Conservation (phyloP, 768 basidiomycete species). For the Agaricus sinodeliciosus region DNA sequence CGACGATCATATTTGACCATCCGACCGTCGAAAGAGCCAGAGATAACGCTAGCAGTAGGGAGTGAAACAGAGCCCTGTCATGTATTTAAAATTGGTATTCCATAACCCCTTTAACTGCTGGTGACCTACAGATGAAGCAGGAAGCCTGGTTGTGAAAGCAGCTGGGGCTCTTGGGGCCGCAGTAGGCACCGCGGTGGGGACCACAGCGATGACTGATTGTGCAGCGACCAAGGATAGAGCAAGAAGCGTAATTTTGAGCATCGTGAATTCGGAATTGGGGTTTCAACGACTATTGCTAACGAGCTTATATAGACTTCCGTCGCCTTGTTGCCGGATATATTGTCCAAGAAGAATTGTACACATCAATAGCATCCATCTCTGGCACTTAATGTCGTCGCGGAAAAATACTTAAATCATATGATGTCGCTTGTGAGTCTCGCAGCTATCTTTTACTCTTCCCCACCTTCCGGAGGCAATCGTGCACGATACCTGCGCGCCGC, state of each 20-base stretch:
- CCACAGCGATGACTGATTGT: conserved; percentile 13
- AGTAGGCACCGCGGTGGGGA: conserved; percentile 15
- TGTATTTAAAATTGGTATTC: neutral
- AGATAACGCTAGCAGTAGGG: conserved; percentile 22
- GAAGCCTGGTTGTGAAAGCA: conserved; percentile 19
- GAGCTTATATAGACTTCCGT: neutral
- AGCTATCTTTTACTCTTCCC: neutral
- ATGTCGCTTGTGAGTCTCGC: neutral
- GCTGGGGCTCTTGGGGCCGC: conserved; percentile 13
- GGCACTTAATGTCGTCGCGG: neutral
- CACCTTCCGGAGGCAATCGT: neutral
- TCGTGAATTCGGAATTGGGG: neutral
- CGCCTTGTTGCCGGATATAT: neutral
- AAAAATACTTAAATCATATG: conserved; percentile 7
- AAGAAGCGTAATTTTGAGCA: conserved; percentile 2
- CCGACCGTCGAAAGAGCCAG: conserved; percentile 20
- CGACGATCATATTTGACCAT: conserved; percentile 23
- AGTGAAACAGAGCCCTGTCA: conserved; percentile 20
- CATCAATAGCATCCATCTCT: neutral
- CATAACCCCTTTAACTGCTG: neutral
- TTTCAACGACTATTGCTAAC: neutral
- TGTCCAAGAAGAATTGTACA: neutral
- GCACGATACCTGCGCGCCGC: neutral
- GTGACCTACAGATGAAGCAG: conserved; percentile 20
- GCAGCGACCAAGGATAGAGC: neutral